Conservation (phyloP, 2,329 filamentous ascomycete species). For the Colletotrichum aenigma region DNA sequence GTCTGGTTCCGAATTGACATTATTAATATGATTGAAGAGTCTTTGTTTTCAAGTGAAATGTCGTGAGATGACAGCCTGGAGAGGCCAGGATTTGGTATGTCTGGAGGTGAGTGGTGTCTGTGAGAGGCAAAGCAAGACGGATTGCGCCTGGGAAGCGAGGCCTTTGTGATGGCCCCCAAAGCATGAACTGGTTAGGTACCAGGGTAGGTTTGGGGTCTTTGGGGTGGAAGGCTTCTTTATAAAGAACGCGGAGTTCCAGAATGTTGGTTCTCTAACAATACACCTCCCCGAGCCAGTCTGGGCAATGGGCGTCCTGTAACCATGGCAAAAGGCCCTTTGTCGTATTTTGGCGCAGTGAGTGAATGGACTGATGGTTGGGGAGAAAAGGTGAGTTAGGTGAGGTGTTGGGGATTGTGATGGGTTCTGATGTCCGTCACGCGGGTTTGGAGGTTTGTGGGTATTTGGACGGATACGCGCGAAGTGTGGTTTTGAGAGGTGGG, state of each 20-base stretch:
- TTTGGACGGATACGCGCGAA: not conserved
- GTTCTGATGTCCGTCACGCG: not conserved
- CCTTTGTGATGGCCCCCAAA: not conserved
- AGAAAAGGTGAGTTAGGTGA: too few relatives aligned
- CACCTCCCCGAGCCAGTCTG: fast-evolving
- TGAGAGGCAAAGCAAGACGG: too few relatives aligned
- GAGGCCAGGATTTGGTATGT: fast-evolving
- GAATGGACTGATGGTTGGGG: too few relatives aligned
- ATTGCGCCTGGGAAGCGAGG: not conserved
- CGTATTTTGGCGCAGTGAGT: not conserved
- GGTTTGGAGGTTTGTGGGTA: not conserved
- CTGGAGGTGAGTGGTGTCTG: fast-evolving
- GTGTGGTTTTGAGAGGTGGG: not conserved
- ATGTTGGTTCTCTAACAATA: not conserved
- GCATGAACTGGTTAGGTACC: fast-evolving
- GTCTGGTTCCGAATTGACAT: not conserved
- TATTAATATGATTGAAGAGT: not conserved
- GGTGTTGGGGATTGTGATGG: not conserved
- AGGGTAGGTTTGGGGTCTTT: fast-evolving
- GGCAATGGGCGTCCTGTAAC: not conserved
- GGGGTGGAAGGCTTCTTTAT: not conserved
- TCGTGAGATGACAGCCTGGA: too few relatives aligned
- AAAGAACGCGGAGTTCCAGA: not conserved
- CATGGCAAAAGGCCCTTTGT: not conserved
- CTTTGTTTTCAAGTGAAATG: too few relatives aligned